Percentiles rank a stretch among this genome's conserved stretches.
Evolutionary conservation across 108 stramenopile species (phyloP).

Genomic region (Asterionellopsis glacialis): DNA sequence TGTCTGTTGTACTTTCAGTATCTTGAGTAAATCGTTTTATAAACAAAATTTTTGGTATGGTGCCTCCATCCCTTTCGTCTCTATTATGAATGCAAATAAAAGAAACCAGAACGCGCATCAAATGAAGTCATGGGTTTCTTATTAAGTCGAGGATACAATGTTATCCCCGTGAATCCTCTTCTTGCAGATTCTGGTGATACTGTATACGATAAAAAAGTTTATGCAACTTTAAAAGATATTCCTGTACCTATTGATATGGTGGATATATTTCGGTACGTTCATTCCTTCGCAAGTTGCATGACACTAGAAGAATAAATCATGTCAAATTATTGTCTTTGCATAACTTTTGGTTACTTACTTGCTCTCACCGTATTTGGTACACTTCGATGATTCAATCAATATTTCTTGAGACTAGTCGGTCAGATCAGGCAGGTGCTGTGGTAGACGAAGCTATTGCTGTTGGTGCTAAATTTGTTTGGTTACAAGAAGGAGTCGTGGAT

Average conservation of each 20-base stretch:
- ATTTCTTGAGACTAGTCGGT: neutral
- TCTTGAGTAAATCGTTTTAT: too few relatives aligned
- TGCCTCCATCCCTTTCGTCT: neutral
- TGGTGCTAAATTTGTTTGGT: conserved; percentile 75
- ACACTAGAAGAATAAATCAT: too few relatives aligned
- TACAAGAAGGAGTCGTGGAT: conserved; percentile 76
- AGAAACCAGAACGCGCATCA: conserved; percentile 45
- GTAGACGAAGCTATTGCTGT: conserved; percentile 77
- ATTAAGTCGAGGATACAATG: conserved; percentile 52
- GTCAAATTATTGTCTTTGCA: too few relatives aligned
- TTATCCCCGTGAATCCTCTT: conserved; percentile 80
- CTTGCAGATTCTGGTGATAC: conserved; percentile 52
- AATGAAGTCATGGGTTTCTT: conserved; percentile 74
- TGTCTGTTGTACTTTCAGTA: too few relatives aligned
- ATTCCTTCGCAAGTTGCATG: too few relatives aligned
- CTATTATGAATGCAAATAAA: neutral
- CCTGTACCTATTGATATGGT: conserved; percentile 75
- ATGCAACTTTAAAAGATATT: conserved; percentile 48
- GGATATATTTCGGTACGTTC: conserved; percentile 63
- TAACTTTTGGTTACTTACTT: neutral
- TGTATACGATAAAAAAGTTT: conserved; percentile 62
- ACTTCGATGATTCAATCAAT: neutral
- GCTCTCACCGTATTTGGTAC: neutral
- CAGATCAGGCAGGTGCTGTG: conserved; percentile 55
- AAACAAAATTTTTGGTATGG: too few relatives aligned